Percentiles rank a stretch among this genome's conserved stretches.
phyloP scores from a whole-genome alignment of 257 asterid genomes.

The Salvia hispanica region DNA sequence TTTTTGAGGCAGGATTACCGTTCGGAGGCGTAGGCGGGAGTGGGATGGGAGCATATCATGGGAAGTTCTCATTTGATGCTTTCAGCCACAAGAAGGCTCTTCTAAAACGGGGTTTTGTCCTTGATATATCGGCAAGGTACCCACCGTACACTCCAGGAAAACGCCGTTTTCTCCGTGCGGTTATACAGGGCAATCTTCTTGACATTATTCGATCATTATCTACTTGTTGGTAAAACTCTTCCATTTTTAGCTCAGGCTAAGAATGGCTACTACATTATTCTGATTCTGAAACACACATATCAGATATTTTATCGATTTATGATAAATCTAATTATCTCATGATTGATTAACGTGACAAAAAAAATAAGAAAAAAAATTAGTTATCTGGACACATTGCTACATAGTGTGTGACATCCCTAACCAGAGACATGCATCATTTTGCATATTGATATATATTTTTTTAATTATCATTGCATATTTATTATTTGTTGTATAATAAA shows the following conservation, averaged over 20 bases:
- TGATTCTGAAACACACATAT: no score
- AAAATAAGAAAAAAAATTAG: no score
- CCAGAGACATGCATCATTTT: no score
- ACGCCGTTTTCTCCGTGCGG: constrained; percentile 47
- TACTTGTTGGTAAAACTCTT: background rate
- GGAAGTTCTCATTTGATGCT: constrained; percentile 77
- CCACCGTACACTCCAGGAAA: constrained; percentile 79
- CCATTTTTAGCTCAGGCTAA: background rate
- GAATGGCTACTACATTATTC: no score
- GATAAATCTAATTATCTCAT: no score
- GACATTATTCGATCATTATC: constrained; percentile 51
- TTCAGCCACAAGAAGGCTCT: constrained; percentile 93
- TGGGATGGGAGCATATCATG: constrained; percentile 94
- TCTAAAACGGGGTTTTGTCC: constrained; percentile 55
- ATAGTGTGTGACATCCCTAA: no score
- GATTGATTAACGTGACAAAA: no score
- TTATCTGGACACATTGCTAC: no score
- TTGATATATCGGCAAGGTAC: constrained; percentile 73
- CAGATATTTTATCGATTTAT: no score
- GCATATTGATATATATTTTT: no score
- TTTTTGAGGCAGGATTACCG: constrained; percentile 56
- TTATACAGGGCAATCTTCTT: constrained; percentile 52
- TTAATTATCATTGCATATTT: no score
- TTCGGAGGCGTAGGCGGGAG: constrained; percentile 97
- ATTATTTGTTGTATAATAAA: no score